Evolutionary conservation across 495 filamentous ascomycete genomes (phyloP).

Genomic region (Penicillium bovifimosum): DNA sequence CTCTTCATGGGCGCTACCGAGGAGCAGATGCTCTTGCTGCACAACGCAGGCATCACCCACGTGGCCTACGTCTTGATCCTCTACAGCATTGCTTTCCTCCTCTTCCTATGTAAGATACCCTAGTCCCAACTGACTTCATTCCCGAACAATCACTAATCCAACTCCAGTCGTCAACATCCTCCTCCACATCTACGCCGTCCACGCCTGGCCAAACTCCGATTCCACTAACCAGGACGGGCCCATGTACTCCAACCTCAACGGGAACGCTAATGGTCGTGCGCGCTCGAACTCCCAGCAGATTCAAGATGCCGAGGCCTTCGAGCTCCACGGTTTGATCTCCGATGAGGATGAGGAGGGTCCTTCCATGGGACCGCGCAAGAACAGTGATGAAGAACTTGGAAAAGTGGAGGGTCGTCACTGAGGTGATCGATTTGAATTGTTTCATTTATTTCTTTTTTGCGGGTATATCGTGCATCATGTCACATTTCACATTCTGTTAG

Average conservation of each 20-base stretch:
- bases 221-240: conserved; percentile 21
- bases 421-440: not conserved
- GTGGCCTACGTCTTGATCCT: conserved; percentile 88
- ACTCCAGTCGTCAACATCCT: conserved; percentile 68
- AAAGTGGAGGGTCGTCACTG: conserved; percentile 21
- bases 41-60: conserved; percentile 68
- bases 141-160: not conserved
- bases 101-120: conserved; percentile 69
- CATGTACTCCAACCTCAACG: conserved; percentile 20
- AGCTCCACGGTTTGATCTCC: conserved; percentile 83
- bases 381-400: conserved; percentile 34
- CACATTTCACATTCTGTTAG: not conserved
- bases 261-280: conserved; percentile 52
- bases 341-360: conserved; percentile 57
- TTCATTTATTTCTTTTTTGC: not conserved
- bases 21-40: conserved; percentile 81
- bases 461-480: conserved; percentile 1
- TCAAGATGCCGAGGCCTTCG: conserved; percentile 82
- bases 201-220: conserved; percentile 46
- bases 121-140: not conserved
- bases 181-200: conserved; percentile 71
- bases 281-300: conserved; percentile 44
- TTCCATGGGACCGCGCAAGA: conserved; percentile 27
- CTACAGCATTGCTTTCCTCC: conserved; percentile 81
- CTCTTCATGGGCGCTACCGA: conserved; percentile 97